These are phyloP conservation scores for Astraeus odoratus DNA, from an alignment of 768 basidiomycete genomes.

Conservation along the genomic window DNA sequence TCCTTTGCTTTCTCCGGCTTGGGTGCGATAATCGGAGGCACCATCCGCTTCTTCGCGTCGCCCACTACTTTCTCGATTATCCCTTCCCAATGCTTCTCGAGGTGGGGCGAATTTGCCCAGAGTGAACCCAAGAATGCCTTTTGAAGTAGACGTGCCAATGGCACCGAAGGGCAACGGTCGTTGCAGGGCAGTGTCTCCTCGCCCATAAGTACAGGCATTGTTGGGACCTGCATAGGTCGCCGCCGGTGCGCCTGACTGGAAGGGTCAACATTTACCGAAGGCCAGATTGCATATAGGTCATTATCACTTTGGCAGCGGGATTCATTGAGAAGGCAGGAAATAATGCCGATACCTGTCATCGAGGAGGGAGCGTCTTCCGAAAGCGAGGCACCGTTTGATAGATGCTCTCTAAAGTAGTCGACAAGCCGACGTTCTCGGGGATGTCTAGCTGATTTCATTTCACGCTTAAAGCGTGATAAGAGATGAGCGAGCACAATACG, in stretches of 20 bases:
- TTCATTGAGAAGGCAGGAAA: too few relatives aligned
- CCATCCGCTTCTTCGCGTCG: neutral
- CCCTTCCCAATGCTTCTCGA: neutral
- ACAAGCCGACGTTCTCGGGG: neutral
- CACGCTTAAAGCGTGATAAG: conserved; percentile 24
- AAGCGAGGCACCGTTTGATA: too few relatives aligned
- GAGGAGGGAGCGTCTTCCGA: too few relatives aligned
- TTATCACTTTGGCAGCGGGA: conserved; percentile 4
- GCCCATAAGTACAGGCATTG: neutral
- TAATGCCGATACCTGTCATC: too few relatives aligned
- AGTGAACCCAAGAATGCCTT: neutral
- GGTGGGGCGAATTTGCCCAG: neutral
- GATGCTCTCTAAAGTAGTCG: too few relatives aligned
- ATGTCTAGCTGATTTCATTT: conserved; percentile 4
- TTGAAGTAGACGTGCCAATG: neutral
- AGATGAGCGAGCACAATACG: conserved; percentile 34
- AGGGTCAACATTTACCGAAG: neutral
- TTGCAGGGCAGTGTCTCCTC: neutral
- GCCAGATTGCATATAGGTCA: neutral
- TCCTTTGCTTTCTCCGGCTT: neutral
- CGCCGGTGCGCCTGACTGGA: neutral
- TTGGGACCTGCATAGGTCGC: neutral
- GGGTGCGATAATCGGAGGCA: neutral
- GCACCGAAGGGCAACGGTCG: neutral
- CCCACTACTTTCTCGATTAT: neutral